A percentile compares a stretch with the other conserved stretches of the same genome.
Conservation (phyloP, 306 rosid species). For the Gastrolobium villosum region DNA sequence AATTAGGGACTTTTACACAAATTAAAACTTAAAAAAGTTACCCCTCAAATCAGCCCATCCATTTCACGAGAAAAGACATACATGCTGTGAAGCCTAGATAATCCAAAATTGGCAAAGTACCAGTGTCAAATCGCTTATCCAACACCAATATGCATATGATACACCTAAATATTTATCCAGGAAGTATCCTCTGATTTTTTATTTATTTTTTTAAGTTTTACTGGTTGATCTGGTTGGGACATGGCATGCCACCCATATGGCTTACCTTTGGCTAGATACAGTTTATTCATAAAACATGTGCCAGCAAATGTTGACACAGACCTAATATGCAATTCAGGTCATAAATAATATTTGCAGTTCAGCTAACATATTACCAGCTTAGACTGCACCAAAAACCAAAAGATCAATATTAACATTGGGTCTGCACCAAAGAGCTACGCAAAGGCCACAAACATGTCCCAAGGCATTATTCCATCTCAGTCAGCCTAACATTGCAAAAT, state of each 20-base stretch:
- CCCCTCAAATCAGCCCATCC: conserved; percentile 17
- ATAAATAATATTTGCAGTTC: conserved; percentile 24
- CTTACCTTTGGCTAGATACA: too few species aligned
- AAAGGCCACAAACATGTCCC: not conserved
- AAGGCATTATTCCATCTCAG: not conserved
- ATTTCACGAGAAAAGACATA: not conserved
- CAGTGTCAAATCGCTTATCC: too few species aligned
- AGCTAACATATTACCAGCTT: conserved; percentile 5
- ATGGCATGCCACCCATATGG: too few species aligned
- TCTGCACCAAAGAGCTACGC: conserved; percentile 17
- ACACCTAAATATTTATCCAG: too few species aligned
- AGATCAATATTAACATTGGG: not conserved
- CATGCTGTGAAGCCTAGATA: not conserved
- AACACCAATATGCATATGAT: too few species aligned
- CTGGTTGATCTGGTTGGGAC: too few species aligned
- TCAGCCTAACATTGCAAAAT: conserved; percentile 12
- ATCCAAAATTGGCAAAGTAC: too few species aligned
- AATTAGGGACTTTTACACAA: conserved; percentile 12
- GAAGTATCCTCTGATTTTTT: too few species aligned
- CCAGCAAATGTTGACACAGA: conserved; percentile 3
- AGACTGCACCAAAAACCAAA: conserved; percentile 8
- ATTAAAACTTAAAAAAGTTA: conserved; percentile 1
- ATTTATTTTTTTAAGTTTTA: too few species aligned
- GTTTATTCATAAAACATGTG: not conserved
- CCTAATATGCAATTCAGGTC: conserved; percentile 8